Percentiles rank a stretch among this genome's conserved stretches.
Conservation (phyloP, 306 rosid species). For the Dryas alaskensis region DNA sequence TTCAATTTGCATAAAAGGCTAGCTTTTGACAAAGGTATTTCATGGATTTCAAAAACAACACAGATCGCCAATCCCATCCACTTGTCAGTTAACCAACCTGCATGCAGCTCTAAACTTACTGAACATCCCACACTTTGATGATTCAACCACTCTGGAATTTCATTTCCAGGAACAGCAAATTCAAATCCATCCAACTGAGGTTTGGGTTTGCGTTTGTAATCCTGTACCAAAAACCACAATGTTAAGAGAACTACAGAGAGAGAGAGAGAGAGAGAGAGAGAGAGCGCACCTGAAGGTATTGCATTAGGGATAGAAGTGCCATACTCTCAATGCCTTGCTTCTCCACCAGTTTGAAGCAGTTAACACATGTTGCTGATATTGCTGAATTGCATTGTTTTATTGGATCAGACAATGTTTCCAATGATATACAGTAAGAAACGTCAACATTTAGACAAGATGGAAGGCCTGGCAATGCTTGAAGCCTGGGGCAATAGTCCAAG, state of each 20-base stretch:
- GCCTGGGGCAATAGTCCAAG: neutral
- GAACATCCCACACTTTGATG: neutral
- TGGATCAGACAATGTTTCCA: neutral
- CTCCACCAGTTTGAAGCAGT: neutral
- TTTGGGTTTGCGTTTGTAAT: too few relatives aligned
- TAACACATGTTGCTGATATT: too few relatives aligned
- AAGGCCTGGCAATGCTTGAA: neutral
- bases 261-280: too few relatives aligned
- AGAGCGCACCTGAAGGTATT: too few relatives aligned
- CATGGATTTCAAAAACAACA: neutral
- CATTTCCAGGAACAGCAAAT: neutral
- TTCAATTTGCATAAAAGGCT: neutral
- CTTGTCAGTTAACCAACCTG: neutral
- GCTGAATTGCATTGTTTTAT: neutral
- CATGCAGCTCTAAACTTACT: neutral
- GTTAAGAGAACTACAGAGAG: neutral
- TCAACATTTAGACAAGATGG: neutral
- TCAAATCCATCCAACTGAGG: neutral
- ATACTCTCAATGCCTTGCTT: neutral
- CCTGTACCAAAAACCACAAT: too few relatives aligned
- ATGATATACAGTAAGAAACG: neutral
- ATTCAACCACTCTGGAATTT: neutral
- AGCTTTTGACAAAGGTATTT: too few relatives aligned
- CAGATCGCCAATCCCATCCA: neutral
- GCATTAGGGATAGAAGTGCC: too few relatives aligned